Conservation (phyloP, 1,139 yeast species). For the Yamadazyma diddensiae region DNA sequence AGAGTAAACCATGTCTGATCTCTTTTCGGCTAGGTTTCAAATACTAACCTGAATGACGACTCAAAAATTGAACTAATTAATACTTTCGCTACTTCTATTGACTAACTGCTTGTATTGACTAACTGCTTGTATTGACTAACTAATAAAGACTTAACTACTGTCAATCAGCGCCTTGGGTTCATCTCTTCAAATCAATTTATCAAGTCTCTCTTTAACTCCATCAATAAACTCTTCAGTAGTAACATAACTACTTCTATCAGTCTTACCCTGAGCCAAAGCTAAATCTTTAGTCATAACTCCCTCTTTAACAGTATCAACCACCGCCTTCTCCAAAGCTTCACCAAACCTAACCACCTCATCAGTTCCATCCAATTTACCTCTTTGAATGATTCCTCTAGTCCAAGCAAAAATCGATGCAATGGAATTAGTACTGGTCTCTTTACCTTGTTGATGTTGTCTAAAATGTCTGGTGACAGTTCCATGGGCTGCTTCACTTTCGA, state of each 20-base stretch:
- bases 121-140: too few relatives aligned
- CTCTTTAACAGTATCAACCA: conserved; percentile 68
- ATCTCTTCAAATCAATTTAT: too few relatives aligned
- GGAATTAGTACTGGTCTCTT: conserved; percentile 80
- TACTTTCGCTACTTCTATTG: too few relatives aligned
- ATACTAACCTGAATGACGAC: too few relatives aligned
- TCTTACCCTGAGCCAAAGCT: conserved; percentile 70
- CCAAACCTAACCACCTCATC: conserved; percentile 72
- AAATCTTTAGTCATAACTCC: conserved; percentile 82
- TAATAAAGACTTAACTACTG: not conserved
- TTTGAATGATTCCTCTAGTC: conserved; percentile 80
- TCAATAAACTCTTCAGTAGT: conserved; percentile 75
- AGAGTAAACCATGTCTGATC: too few relatives aligned
- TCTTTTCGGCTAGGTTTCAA: too few relatives aligned
- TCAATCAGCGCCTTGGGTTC: conserved; percentile 6
- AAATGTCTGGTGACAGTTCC: conserved; percentile 86
- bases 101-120: too few relatives aligned
- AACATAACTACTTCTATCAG: conserved; percentile 63
- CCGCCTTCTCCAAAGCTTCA: conserved; percentile 61
- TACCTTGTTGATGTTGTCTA: conserved; percentile 81
- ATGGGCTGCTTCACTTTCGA: conserved; percentile 83
- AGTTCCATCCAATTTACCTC: conserved; percentile 73
- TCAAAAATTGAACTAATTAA: too few relatives aligned
- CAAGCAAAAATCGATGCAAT: conserved; percentile 85
- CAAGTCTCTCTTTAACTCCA: conserved; percentile 41